Evolutionary conservation across 345 rosid genomes (phyloP), one percentile per base, ranked within the genome.

Genomic region (Luvunga scandens): DNA sequence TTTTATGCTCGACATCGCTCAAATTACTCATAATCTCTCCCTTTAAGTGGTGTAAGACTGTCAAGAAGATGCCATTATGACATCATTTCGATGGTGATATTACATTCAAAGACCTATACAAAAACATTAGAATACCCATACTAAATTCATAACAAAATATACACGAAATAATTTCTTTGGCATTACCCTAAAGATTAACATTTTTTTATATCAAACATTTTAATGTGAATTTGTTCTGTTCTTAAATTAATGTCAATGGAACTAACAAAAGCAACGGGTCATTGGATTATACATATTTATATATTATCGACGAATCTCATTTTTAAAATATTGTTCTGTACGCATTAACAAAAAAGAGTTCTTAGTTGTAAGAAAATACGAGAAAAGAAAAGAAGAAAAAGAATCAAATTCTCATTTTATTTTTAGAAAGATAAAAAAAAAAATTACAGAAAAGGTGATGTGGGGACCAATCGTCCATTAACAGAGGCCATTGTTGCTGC

Each of bases 391-490:
- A 59, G 34, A 64, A 42, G 16, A 42, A 42, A 24, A 65, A 68
- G 84, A 82, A 80, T 84, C 83, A 13, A 82, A 48, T 82, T 79
- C 83, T 65, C 61, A 53, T 45, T 39, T 70, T 12, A 38, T 25
- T 62, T 56, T 10, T 30, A 71, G 5, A 22, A 65, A n/a, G 7
- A 30, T 22, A 27, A 39, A 25, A 4, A 62, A 16, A 25, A 24
- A 7, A 61, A 0, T 14, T 34, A 22, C 4, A 38, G 8, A 28
- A 4, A 50, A 9, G 53, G 38, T 38, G n/a, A 24, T 16, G 70
- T 73, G 28, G 87, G 87, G 84, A 79, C 87, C 87, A 80, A 78
- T 72, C 63, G 38, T 66, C 87, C 89, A 84, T 72, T 76, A 55
- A 28, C 71, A 69, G 55, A 75, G 45, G 64, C 30, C 42, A 66